Evolutionary conservation across 805 yeast species (phyloP).

Genomic region (Saccharomycodes ludwigii): DNA sequence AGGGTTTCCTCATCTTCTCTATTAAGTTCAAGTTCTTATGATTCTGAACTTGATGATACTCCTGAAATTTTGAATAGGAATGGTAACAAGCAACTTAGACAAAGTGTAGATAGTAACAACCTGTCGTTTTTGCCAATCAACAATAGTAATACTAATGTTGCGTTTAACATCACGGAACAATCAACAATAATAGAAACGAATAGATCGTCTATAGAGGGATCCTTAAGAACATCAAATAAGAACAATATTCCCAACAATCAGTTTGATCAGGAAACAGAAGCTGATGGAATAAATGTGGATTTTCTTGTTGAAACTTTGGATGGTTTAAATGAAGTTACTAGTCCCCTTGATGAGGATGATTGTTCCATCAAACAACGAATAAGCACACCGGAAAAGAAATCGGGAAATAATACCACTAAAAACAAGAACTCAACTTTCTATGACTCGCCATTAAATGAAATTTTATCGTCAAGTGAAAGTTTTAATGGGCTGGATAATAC

Average conservation of each 20-base stretch:
- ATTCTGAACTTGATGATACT: conserved; percentile 8
- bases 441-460: conserved; percentile 8
- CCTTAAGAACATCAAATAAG: conserved; percentile 1
- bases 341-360: conserved; percentile 3
- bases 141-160: conserved; percentile 6
- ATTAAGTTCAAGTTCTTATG: conserved; percentile 14
- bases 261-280: conserved; percentile 5
- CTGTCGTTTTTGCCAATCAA: conserved; percentile 4
- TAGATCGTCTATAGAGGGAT: too few relatives aligned
- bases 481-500: conserved; percentile 5
- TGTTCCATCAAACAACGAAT: conserved; percentile 3
- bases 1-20: conserved; percentile 28
- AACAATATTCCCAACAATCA: neutral
- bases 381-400: conserved; percentile 2
- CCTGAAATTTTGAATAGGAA: conserved; percentile 4
- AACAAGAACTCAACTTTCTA: conserved; percentile 8
- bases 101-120: neutral
- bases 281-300: conserved; percentile 1
- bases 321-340: conserved; percentile 9
- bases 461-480: conserved; percentile 7
- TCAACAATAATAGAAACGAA: too few relatives aligned
- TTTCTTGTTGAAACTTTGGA: conserved; percentile 7
- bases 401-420: conserved; percentile 2
- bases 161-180: too few relatives aligned
- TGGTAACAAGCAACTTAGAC: neutral